A percentile compares a stretch with the other conserved stretches of the same genome.
Evolutionary conservation across 345 rosid genomes (phyloP).

Genomic region (Pelargonium nanum): DNA sequence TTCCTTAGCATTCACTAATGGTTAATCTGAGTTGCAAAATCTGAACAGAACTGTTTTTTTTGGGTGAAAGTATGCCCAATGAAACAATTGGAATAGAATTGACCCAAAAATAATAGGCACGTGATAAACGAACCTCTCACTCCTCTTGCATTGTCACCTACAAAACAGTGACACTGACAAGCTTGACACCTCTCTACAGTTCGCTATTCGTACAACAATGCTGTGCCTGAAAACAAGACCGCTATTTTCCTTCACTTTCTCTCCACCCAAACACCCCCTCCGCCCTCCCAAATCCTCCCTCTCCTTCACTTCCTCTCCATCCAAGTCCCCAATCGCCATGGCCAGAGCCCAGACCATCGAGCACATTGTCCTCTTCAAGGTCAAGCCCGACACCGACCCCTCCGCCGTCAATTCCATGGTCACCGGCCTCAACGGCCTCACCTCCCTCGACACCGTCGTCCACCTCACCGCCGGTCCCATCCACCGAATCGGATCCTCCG

Average conservation of each 20-base stretch:
- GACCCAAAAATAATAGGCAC: too few species aligned
- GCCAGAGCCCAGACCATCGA: slow-evolving; percentile 31
- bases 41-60: too few species aligned
- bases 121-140: too few species aligned
- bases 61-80: too few species aligned
- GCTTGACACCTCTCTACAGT: too few species aligned
- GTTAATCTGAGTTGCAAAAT: too few species aligned
- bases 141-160: too few species aligned
- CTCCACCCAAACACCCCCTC: slow-evolving; percentile 14
- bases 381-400: slow-evolving; percentile 38
- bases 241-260: slow-evolving; percentile 11
- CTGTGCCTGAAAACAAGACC: neutral
- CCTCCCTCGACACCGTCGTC: slow-evolving; percentile 46
- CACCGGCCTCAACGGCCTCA: slow-evolving; percentile 41
- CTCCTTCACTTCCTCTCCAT: slow-evolving; percentile 6
- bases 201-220: too few species aligned
- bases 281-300: slow-evolving; percentile 10
- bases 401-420: slow-evolving; percentile 42
- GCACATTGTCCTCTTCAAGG: slow-evolving; percentile 80
- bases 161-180: too few species aligned
- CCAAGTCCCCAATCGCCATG: slow-evolving; percentile 15
- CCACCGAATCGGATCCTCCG: slow-evolving; percentile 31
- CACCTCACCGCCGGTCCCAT: slow-evolving; percentile 55
- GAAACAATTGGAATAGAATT: too few species aligned
- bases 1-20: too few species aligned